phyloP scores from a whole-genome alignment of 1,284 basidiomycete genomes.

The Fistulina hepatica region DNA sequence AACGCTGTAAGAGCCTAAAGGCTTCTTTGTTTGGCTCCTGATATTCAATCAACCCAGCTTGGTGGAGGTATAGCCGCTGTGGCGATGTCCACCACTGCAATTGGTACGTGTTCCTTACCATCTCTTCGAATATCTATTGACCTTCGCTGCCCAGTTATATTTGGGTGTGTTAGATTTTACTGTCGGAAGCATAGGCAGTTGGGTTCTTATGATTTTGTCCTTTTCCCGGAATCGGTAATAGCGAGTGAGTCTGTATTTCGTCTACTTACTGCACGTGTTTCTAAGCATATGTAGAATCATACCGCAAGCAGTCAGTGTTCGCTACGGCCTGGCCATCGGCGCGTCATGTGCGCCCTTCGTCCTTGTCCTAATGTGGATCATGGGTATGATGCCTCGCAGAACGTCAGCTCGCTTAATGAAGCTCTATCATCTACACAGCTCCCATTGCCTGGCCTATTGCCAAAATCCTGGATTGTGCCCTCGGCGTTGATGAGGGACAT shows the following conservation, averaged over 20 bases:
- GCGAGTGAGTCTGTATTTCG: slow-evolving; percentile 1
- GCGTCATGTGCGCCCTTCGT: slow-evolving; percentile 82
- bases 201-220: background rate
- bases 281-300: slow-evolving; percentile 53
- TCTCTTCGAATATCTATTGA: slow-evolving; percentile 1
- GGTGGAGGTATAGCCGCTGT: slow-evolving; percentile 82
- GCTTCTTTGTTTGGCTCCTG: slow-evolving; percentile 20
- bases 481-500: slow-evolving; percentile 61
- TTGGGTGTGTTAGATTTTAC: slow-evolving; percentile 42
- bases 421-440: too few species aligned
- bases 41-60: slow-evolving; percentile 30
- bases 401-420: too few species aligned
- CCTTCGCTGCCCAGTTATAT: slow-evolving; percentile 46
- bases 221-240: slow-evolving; percentile 2
- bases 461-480: slow-evolving; percentile 70
- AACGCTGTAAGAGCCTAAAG: slow-evolving; percentile 49
- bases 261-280: background rate
- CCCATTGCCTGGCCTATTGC: slow-evolving; percentile 86
- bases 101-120: slow-evolving; percentile 44
- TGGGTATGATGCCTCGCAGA: too few species aligned
- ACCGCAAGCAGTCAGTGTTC: slow-evolving; percentile 78
- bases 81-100: slow-evolving; percentile 73
- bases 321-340: slow-evolving; percentile 84
- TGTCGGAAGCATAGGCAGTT: background rate
- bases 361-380: slow-evolving; percentile 67